phyloP scores from a whole-genome alignment of 2,329 filamentous ascomycete species.

The Clarireedia homoeocarpa region DNA sequence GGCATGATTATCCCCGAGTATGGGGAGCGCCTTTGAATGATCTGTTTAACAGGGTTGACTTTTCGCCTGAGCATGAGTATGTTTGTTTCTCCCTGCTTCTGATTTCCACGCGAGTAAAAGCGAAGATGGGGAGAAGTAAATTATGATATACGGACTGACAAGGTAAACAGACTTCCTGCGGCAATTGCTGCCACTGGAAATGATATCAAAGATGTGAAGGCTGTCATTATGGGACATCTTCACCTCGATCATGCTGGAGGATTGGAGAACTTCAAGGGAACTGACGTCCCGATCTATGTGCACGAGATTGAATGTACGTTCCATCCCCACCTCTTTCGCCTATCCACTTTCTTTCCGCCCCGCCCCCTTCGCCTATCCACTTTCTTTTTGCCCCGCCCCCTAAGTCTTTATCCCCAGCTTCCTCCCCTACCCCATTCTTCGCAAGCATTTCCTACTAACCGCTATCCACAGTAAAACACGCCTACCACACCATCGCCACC shows the following conservation, averaged over 20 bases:
- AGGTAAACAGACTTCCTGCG: background rate
- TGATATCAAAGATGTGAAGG: constrained; percentile 37
- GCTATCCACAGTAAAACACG: constrained; percentile 30
- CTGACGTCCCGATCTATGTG: constrained; percentile 35
- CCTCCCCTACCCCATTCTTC: background rate
- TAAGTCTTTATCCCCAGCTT: background rate
- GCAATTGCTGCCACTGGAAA: constrained; percentile 18
- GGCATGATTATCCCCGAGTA: constrained; percentile 7
- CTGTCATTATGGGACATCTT: constrained; percentile 37
- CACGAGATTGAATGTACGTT: constrained; percentile 34
- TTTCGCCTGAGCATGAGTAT: constrained; percentile 23
- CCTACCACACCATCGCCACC: constrained; percentile 35
- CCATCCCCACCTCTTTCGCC: background rate
- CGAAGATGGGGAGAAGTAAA: too few species aligned
- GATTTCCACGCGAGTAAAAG: background rate
- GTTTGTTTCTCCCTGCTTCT: background rate
- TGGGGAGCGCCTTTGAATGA: constrained; percentile 32
- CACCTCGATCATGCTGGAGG: constrained; percentile 40
- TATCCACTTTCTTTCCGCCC: background rate
- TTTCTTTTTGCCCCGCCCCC: too few species aligned
- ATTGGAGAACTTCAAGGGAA: constrained; percentile 34
- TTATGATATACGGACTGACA: background rate
- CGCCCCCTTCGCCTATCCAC: background rate
- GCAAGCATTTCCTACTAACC: too few species aligned
- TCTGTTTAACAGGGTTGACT: constrained; percentile 31